A percentile compares a stretch with the other conserved stretches of the same genome.
Evolutionary conservation across 1,284 basidiomycete genomes (phyloP).

Genomic region (Gomphus sp.): DNA sequence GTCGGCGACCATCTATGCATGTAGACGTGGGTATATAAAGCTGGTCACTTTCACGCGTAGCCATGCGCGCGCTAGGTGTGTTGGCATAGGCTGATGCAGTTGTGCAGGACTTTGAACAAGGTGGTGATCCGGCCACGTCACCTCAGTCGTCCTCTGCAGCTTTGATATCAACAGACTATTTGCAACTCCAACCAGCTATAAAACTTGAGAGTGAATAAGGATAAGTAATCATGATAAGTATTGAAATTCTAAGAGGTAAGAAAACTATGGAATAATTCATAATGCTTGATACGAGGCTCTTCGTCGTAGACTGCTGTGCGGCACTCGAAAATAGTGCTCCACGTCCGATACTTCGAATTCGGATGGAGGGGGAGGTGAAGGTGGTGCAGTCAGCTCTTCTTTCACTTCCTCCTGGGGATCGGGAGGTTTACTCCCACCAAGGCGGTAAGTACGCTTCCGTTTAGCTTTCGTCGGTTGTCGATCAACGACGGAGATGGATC

Average conservation of each 20-base stretch:
- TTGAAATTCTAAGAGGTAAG: background rate
- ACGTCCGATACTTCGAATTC: conserved; percentile 72
- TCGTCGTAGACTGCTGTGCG: background rate
- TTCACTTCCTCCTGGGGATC: conserved; percentile 14
- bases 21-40: conserved; percentile 47
- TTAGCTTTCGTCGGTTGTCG: conserved; percentile 59
- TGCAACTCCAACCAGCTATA: conserved; percentile 3
- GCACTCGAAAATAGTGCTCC: conserved; percentile 54
- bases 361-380: conserved; percentile 34
- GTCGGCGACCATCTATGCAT: conserved; percentile 72
- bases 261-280: background rate
- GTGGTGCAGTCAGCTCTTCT: conserved; percentile 13
- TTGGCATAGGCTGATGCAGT: conserved; percentile 14
- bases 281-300: conserved; percentile 4
- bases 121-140: background rate
- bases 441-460: conserved; percentile 64
- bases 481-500: conserved; percentile 25
- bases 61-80: conserved; percentile 5
- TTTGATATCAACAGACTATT: conserved; percentile 3
- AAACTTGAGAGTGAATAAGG: conserved; percentile 8
- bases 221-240: background rate
- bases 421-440: conserved; percentile 39
- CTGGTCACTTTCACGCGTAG: conserved; percentile 8
- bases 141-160: background rate
- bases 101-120: conserved; percentile 24